Evolutionary conservation across 2,329 filamentous ascomycete genomes (phyloP), one percentile per base, ranked within the genome.

Genomic region (Phialocephala subalpina): DNA sequence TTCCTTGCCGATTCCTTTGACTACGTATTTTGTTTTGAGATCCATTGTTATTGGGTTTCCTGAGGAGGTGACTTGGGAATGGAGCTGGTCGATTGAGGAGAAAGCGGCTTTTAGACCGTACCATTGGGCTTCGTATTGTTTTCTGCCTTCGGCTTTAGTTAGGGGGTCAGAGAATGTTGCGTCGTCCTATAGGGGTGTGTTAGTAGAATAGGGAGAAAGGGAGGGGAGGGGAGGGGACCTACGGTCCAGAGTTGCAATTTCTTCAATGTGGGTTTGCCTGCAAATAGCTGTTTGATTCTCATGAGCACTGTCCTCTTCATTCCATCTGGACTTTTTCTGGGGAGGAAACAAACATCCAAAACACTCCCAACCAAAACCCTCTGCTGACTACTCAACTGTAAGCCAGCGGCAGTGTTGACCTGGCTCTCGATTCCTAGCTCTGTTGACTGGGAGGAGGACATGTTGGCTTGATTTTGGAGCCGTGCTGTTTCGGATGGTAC

Each of bases 201-300:
- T n/a, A n/a, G n/a, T n/a, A n/a, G n/a, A n/a, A n/a, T n/a, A n/a
- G n/a, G n/a, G n/a, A n/a, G n/a, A n/a, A n/a, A n/a, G n/a, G n/a
- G n/a, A n/a, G n/a, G n/a, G n/a, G n/a, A n/a, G n/a, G n/a, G n/a
- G n/a, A n/a, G n/a, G n/a, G n/a, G n/a, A n/a, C n/a, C n/a, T n/a
- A n/a, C n/a, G n/a, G 80, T 80, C 88, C 87, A 90, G 27, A 90
- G 80, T 16, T 80, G 78, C 55, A 90, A 81, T 73, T 90, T 88
- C 47, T 82, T 81, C 2, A 88, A 80, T 1, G 85, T 86, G 0
- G 87, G 86, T 20, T 83, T 81, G 55, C 87, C 87, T 38, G 85
- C 84, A 73, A 90, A 90, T 57, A 90, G 83, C 81, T 83, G 53
- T 22, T 9, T 9, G 16, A 14, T 16, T 56, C 1, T 56, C 8